Percentiles rank a stretch among this genome's conserved stretches.
Evolutionary conservation across 768 basidiomycete genomes (phyloP).

Genomic region (Leccinum obscurum): DNA sequence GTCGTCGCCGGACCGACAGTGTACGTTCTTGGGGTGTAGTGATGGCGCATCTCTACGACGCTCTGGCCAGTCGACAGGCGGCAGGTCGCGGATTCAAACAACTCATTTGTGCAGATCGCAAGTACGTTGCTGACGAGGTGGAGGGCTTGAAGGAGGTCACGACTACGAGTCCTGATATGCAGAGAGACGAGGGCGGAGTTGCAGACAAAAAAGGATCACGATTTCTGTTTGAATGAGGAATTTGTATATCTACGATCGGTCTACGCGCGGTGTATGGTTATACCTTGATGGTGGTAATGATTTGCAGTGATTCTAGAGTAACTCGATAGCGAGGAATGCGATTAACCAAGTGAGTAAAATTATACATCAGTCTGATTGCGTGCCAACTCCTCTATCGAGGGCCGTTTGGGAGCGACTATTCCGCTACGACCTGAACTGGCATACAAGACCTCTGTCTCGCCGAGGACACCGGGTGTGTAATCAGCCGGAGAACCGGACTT

Average conservation of each 20-base stretch:
- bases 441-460: slow-evolving; percentile 65
- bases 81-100: slow-evolving; percentile 12
- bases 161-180: background rate
- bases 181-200: background rate
- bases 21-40: slow-evolving; percentile 6
- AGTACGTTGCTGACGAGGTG: slow-evolving; percentile 8
- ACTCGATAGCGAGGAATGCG: slow-evolving; percentile 16
- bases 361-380: slow-evolving; percentile 27
- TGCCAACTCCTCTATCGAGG: slow-evolving; percentile 26
- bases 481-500: slow-evolving; percentile 41
- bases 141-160: slow-evolving; percentile 3
- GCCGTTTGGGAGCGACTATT: slow-evolving; percentile 34
- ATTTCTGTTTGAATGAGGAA: background rate
- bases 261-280: background rate
- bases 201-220: background rate
- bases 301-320: background rate
- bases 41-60: slow-evolving; percentile 17
- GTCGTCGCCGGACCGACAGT: background rate
- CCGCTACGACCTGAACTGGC: slow-evolving; percentile 65
- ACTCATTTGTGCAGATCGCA: slow-evolving; percentile 16
- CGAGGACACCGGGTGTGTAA: slow-evolving; percentile 57
- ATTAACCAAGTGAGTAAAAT: slow-evolving; percentile 28
- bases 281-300: background rate
- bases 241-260: background rate
- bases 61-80: slow-evolving; percentile 14